These are phyloP conservation scores for Rhizophora apiculata DNA, from an alignment of 345 rosid species.

Conservation along the genomic window DNA sequence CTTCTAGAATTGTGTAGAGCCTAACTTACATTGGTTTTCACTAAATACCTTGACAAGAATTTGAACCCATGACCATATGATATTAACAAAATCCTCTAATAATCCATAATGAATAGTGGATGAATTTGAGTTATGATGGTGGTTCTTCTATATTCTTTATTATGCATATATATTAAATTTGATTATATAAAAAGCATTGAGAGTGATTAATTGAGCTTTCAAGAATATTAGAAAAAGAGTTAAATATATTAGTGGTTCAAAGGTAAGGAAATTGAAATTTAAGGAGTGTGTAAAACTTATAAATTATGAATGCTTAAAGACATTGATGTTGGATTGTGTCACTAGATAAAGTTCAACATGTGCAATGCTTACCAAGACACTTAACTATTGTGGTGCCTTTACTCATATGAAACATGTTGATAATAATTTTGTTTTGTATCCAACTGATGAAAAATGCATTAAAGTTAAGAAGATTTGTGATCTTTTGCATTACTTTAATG, in stretches of 20 bases:
- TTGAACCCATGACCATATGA: no score
- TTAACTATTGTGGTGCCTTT: not conserved
- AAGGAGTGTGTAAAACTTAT: not conserved
- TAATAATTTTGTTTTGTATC: not conserved
- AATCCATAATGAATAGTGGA: no score
- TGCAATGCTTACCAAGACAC: not conserved
- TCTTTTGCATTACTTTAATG: not conserved
- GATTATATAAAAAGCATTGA: not conserved
- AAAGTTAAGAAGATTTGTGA: conserved; percentile 3
- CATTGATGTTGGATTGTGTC: not conserved
- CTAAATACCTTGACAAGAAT: no score
- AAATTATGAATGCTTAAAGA: not conserved
- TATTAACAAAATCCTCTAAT: no score
- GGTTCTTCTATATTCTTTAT: not conserved
- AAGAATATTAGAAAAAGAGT: not conserved
- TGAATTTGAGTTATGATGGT: no score
- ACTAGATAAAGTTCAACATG: not conserved
- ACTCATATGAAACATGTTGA: not conserved
- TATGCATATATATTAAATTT: not conserved
- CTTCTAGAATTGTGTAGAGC: no score
- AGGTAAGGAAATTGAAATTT: not conserved
- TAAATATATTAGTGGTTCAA: not conserved
- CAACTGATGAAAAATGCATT: not conserved
- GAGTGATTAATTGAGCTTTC: not conserved
- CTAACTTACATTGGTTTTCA: no score